Conservation (phyloP, 1,139 yeast genomes). For the Scheffersomyces lignicola region DNA sequence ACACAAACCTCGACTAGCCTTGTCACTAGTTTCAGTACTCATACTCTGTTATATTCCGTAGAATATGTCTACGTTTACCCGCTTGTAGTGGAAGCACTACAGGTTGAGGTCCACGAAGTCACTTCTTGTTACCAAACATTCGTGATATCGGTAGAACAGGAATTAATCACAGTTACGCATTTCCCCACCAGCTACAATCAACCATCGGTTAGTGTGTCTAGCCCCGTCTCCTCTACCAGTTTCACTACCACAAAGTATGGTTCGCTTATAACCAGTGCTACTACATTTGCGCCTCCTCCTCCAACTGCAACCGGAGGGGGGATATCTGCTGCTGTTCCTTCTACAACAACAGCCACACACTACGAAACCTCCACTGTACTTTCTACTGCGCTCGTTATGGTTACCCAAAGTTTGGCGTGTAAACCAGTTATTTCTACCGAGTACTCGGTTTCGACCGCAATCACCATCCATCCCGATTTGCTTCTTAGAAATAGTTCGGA, state of each 20-base stretch:
- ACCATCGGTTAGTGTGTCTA: neutral
- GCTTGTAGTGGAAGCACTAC: neutral
- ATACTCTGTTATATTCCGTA: neutral
- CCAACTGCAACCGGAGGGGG: neutral
- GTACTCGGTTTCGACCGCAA: neutral
- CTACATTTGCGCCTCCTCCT: neutral
- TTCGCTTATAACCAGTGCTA: neutral
- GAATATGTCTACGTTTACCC: neutral
- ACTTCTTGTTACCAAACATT: conserved; percentile 1
- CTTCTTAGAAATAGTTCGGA: no score
- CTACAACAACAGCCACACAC: neutral
- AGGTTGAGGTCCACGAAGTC: neutral
- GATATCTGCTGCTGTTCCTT: neutral
- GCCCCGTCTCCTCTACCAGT: neutral
- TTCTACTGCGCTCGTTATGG: neutral
- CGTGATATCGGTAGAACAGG: neutral
- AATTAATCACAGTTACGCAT: neutral
- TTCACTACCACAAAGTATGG: neutral
- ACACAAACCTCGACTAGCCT: neutral
- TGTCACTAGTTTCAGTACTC: neutral
- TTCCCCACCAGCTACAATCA: neutral
- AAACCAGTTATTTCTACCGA: conserved; percentile 2
- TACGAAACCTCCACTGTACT: neutral
- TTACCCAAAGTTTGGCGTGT: neutral
- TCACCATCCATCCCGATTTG: neutral